A percentile compares a stretch with the other conserved stretches of the same genome.
Conservation (phyloP, 1,284 basidiomycete species). For the Fomitopsis pinicola region DNA sequence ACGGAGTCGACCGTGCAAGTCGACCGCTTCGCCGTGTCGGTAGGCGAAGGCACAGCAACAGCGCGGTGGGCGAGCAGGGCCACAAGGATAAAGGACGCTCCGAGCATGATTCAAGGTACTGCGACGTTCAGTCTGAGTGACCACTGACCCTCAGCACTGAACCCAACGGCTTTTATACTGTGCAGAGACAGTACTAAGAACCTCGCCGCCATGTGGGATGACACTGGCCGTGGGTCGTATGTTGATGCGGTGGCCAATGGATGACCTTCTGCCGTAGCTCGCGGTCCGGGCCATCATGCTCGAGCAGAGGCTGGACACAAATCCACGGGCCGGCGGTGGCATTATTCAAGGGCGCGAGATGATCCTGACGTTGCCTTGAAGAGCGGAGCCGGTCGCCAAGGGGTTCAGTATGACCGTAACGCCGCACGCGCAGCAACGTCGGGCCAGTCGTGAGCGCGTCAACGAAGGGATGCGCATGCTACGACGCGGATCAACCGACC, state of each 20-base stretch:
- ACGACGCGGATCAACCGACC: not conserved
- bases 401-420: not conserved
- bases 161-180: not conserved
- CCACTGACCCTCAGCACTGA: not conserved
- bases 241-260: not conserved
- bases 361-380: not conserved
- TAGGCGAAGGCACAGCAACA: not conserved
- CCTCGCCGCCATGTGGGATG: not conserved
- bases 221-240: not conserved
- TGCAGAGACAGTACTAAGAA: not conserved
- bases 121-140: not conserved
- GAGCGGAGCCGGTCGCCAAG: not conserved
- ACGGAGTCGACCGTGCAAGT: conserved; percentile 3
- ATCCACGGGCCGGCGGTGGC: not conserved
- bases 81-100: not conserved
- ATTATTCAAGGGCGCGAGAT: not conserved
- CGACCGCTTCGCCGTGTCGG: not conserved
- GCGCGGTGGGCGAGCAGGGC: not conserved
- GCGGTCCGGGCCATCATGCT: not conserved
- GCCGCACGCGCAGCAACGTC: not conserved
- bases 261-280: not conserved
- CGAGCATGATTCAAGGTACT: not conserved
- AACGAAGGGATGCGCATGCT: not conserved
- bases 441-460: not conserved
- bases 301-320: not conserved